A percentile compares a stretch with the other conserved stretches of the same genome.
phyloP scores from a whole-genome alignment of 306 rosid genomes.

The Corylus avellana region DNA sequence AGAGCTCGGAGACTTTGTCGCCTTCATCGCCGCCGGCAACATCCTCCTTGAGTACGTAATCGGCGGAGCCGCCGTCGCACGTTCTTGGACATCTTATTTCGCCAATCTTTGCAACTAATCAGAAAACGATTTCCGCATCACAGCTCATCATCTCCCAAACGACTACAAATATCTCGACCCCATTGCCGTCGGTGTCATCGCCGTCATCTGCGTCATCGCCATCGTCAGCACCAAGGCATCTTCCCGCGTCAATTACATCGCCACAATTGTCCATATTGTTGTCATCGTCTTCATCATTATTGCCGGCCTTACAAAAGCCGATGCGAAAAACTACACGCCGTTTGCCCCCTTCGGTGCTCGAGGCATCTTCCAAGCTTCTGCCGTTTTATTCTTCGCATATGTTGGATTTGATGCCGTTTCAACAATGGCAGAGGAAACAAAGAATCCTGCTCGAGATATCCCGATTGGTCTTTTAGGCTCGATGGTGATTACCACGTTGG shows the following conservation, averaged over 20 bases:
- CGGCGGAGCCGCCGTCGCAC: constrained; percentile 64
- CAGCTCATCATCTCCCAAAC: constrained; percentile 3
- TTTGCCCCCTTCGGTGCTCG: constrained; percentile 41
- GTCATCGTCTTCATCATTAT: constrained; percentile 63
- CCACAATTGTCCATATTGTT: constrained; percentile 53
- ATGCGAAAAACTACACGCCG: constrained; percentile 34
- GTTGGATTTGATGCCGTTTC: constrained; percentile 71
- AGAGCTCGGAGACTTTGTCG: constrained; percentile 75
- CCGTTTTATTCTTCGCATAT: constrained; percentile 70
- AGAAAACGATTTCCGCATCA: constrained; percentile 51
- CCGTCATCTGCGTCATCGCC: constrained; percentile 32
- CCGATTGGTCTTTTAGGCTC: constrained; percentile 73
- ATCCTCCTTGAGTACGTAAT: constrained; percentile 67
- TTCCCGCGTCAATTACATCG: constrained; percentile 65
- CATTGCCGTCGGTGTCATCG: constrained; percentile 46
- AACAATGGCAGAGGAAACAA: constrained; percentile 78
- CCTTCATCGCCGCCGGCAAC: constrained; percentile 78
- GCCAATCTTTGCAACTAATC: constrained; percentile 57
- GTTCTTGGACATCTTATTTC: constrained; percentile 83
- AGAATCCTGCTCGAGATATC: constrained; percentile 64
- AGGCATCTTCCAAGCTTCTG: constrained; percentile 60
- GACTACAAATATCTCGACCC: constrained; percentile 55
- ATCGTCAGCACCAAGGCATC: constrained; percentile 64
- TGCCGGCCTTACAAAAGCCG: constrained; percentile 62
- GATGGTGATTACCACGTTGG: constrained; percentile 42